Base-by-base conservation (phyloP, 371 early-diverging fungal species). In the Paraphysoderma sedebokerense region DNA sequence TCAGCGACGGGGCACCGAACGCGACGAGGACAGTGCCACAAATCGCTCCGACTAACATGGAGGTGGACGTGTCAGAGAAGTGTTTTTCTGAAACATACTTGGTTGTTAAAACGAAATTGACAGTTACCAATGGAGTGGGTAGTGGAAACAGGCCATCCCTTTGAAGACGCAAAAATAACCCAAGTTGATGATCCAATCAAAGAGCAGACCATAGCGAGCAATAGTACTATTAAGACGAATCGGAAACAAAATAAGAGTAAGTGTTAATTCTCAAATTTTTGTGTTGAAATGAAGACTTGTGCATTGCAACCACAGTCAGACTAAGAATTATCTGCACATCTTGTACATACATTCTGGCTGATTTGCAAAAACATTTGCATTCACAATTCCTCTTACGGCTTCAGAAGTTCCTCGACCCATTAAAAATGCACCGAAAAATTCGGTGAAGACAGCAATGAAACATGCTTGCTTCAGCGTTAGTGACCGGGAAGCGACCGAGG, bases 21-120 rank as follows among this genome's bases (percentile, higher is more conserved):
- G 71, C 77, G 49, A 83, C 63, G 41, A 89, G 77, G 46, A 85
- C 89, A 15, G 70, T 66, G 49, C 89, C 86, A 46, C 72, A 65
- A 48, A 86, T 61, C 27, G 84, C 90, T 50, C 86, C 89, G 26
- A 86, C 80, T n/a, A n/a, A n/a, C n/a, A n/a, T n/a, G n/a, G n/a
- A n/a, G n/a, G n/a, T n/a, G n/a, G n/a, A n/a, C n/a, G n/a, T n/a
- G n/a, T n/a, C n/a, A n/a, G n/a, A n/a, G n/a, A n/a, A n/a, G n/a
- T n/a, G n/a, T n/a, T n/a, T n/a, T n/a, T n/a, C n/a, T n/a, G n/a
- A n/a, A n/a, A n/a, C n/a, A n/a, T n/a, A n/a, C n/a, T n/a, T n/a
- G n/a, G n/a, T n/a, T n/a, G n/a, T n/a, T n/a, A n/a, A n/a, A n/a
- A n/a, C n/a, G n/a, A n/a, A n/a, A n/a, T n/a, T n/a, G n/a, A n/a